Base-by-base conservation (phyloP, 2,329 filamentous ascomycete species). In the Fonsecaea nubica region DNA sequence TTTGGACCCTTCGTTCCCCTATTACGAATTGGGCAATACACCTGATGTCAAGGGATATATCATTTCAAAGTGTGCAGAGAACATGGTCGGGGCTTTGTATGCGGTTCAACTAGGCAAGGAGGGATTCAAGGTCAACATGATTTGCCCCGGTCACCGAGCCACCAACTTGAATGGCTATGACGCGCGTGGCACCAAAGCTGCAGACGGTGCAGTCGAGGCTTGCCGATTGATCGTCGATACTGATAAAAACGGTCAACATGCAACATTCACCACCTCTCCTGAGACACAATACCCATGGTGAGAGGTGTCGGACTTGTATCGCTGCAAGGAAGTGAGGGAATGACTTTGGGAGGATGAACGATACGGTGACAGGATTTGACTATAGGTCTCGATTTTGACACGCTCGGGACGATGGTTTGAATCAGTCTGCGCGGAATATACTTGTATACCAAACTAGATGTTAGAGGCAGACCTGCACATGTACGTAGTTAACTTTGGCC, bases 71-170 rank as follows among this genome's bases (percentile, higher is more conserved):
- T 60, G 64, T 8, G 62, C 69, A 1, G 63, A 68, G 58, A 69
- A 71, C 38, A 63, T 68, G 67, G n/a, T 69, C 42, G 69, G 58
- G 10, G 67, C 42, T 1, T 35, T 54, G 35, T 67, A 68, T 40
- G 58, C 62, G 3, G 65, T 65, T 35, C 40, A 69, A 54, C 58
- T 64, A 6, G 62, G 59, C 25, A 67, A 67, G 56, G 69, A 71
- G n/a, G 69, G 64, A 1, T 48, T 71, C 63, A 66, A 67, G 57
- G 67, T 71, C 67, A 69, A 66, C 58, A 54, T 64, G 62, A 35
- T 68, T 45, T 40, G 62, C 56, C 69, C 69, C 3, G 67, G 69
- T 1, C 68, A 40, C 30, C 45, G 67, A 12, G 36, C 62, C 30
- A 71, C 68, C 38, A 66, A 66, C 25, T 30, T 70, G 42, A 70